Evolutionary conservation across 1,139 yeast species (phyloP).

Genomic region (Lipomyces yarrowii): DNA sequence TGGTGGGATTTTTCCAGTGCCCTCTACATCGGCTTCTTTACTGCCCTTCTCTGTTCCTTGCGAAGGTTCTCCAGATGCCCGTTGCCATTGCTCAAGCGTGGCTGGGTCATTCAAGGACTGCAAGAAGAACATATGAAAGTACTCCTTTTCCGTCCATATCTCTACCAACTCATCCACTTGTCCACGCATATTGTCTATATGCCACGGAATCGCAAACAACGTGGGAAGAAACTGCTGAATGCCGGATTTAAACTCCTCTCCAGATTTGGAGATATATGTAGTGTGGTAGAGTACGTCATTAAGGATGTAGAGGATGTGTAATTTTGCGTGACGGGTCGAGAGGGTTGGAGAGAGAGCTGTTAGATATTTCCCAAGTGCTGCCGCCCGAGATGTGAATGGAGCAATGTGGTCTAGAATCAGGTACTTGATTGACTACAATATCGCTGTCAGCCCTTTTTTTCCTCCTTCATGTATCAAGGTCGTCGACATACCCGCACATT

Average conservation of each 20-base stretch:
- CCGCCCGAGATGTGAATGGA: constrained; percentile 4
- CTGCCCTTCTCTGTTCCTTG: background rate
- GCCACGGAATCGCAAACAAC: constrained; percentile 24
- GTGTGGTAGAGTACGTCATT: constrained; percentile 28
- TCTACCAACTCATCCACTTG: constrained; percentile 25
- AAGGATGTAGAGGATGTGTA: constrained; percentile 15
- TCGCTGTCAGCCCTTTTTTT: background rate
- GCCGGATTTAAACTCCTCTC: background rate
- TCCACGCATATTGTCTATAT: constrained; percentile 6
- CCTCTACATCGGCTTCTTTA: background rate
- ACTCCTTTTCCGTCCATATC: constrained; percentile 29
- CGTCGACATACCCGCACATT: constrained; percentile 15
- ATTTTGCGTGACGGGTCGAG: constrained; percentile 12
- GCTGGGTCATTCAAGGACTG: constrained; percentile 7
- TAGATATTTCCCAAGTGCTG: constrained; percentile 26
- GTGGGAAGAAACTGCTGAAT: constrained; percentile 14
- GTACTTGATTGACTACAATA: constrained; percentile 6
- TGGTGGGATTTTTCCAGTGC: constrained; percentile 6
- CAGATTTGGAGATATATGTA: constrained; percentile 22
- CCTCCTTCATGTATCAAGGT: background rate
- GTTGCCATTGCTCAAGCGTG: constrained; percentile 1
- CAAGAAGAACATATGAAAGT: constrained; percentile 2
- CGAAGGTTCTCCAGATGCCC: background rate
- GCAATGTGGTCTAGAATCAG: constrained; percentile 12
- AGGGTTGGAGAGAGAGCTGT: constrained; percentile 10